A percentile compares a stretch with the other conserved stretches of the same genome.
phyloP scores from a whole-genome alignment of 805 yeast species.

The Torulaspora delbrueckii region DNA sequence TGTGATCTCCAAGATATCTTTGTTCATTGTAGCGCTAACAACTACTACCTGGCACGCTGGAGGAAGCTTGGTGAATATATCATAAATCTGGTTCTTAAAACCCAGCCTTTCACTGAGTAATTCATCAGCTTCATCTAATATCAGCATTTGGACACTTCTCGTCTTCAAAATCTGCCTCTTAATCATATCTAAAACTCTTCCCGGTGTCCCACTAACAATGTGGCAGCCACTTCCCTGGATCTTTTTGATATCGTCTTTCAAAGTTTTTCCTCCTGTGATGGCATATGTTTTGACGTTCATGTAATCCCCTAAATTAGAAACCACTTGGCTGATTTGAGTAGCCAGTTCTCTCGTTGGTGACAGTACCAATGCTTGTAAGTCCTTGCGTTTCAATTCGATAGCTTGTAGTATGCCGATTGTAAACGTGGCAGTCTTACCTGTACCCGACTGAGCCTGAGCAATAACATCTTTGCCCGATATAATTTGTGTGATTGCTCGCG shows the following conservation, averaged over 20 bases:
- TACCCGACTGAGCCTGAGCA: conserved; percentile 98
- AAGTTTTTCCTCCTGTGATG: conserved; percentile 88
- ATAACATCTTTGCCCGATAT: conserved; percentile 89
- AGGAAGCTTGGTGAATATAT: conserved; percentile 85
- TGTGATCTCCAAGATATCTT: conserved; percentile 86
- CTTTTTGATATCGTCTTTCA: conserved; percentile 73
- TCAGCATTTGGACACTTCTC: conserved; percentile 76
- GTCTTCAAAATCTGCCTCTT: conserved; percentile 73
- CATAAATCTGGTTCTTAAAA: conserved; percentile 92
- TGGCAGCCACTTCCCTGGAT: conserved; percentile 72
- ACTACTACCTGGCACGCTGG: conserved; percentile 89
- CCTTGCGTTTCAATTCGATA: conserved; percentile 65
- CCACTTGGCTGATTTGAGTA: conserved; percentile 83
- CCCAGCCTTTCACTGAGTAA: conserved; percentile 79
- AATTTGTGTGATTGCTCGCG: conserved; percentile 92
- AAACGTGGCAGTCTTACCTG: conserved; percentile 99
- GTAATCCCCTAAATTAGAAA: conserved; percentile 79
- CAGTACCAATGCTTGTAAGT: conserved; percentile 82
- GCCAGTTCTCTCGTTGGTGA: conserved; percentile 98
- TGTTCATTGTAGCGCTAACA: conserved; percentile 91
- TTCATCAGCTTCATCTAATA: conserved; percentile 97
- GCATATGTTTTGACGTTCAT: conserved; percentile 85
- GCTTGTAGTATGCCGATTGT: conserved; percentile 88
- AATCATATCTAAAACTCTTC: conserved; percentile 88
- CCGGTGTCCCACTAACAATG: conserved; percentile 95